Evolutionary conservation across 768 basidiomycete genomes (phyloP).

Genomic region (Xerocomellus dryophilus): DNA sequence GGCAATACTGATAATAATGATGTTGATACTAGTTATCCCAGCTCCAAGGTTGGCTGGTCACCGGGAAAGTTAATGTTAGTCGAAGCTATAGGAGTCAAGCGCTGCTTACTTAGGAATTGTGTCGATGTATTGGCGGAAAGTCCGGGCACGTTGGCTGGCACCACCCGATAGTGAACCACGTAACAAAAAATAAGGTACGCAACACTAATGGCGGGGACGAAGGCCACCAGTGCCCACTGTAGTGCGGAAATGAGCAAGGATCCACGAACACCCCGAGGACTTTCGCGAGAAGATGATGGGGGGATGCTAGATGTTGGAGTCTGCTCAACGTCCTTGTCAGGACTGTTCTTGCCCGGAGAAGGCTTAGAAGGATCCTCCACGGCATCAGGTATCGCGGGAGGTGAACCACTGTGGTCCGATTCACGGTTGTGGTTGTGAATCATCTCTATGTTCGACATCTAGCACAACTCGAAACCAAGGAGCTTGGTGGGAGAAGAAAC

Average conservation of each 20-base stretch:
- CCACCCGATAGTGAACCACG: constrained; percentile 16
- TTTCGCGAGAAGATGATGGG: not conserved
- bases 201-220: constrained; percentile 1
- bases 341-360: not conserved
- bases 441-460: constrained; percentile 5
- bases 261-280: not conserved
- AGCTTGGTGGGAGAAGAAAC: not conserved
- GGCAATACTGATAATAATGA: constrained; percentile 13
- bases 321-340: not conserved
- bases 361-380: not conserved
- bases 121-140: not conserved
- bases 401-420: not conserved
- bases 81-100: not conserved
- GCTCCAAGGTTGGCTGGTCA: constrained; percentile 10
- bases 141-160: constrained; percentile 1
- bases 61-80: not conserved
- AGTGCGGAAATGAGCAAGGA: not conserved
- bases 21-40: constrained; percentile 12
- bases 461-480: not conserved
- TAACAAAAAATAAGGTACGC: constrained; percentile 18
- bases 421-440: not conserved
- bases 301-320: constrained; percentile 1
- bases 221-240: constrained; percentile 5
- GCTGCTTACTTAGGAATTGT: constrained; percentile 8
- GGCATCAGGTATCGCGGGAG: not conserved